phyloP scores from a whole-genome alignment of 2,329 filamentous ascomycete genomes.

The Talaromyces amestolkiae region DNA sequence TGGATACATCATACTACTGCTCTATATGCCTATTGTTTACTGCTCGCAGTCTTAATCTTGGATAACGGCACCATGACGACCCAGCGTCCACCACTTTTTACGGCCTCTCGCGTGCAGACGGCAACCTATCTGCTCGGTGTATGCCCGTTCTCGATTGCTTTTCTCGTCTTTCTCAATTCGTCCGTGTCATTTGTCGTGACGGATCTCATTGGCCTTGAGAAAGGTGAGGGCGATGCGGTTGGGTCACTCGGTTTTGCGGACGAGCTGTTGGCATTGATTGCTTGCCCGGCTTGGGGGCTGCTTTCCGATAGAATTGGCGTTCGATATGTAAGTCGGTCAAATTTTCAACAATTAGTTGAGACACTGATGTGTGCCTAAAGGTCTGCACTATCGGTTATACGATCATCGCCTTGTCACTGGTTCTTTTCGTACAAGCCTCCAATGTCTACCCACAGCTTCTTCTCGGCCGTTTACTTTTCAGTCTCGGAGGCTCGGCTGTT shows the following conservation, averaged over 20 bases:
- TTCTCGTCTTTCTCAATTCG: conserved; percentile 65
- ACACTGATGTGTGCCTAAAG: conserved; percentile 26
- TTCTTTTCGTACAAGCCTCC: conserved; percentile 77
- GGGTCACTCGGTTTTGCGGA: conserved; percentile 54
- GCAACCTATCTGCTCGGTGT: conserved; percentile 61
- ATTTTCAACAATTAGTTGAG: neutral
- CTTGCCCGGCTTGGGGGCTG: conserved; percentile 52
- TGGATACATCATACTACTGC: neutral
- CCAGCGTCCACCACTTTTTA: conserved; percentile 45
- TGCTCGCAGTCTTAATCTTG: neutral
- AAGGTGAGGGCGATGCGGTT: conserved; percentile 60
- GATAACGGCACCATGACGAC: conserved; percentile 28
- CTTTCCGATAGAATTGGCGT: conserved; percentile 50
- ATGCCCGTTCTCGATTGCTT: conserved; percentile 64
- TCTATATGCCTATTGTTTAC: neutral
- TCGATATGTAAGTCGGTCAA: conserved; percentile 40
- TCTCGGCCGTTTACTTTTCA: conserved; percentile 81
- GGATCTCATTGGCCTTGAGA: conserved; percentile 56
- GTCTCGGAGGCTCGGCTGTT: conserved; percentile 85
- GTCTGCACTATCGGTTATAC: conserved; percentile 70
- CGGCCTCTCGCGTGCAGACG: conserved; percentile 57
- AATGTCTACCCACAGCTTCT: conserved; percentile 89
- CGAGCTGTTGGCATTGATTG: conserved; percentile 48
- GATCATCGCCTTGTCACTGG: conserved; percentile 73
- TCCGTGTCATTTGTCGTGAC: conserved; percentile 65